These are phyloP conservation scores for Fusarium buharicum DNA, from an alignment of 2,329 filamentous ascomycete genomes.

Conservation along the genomic window DNA sequence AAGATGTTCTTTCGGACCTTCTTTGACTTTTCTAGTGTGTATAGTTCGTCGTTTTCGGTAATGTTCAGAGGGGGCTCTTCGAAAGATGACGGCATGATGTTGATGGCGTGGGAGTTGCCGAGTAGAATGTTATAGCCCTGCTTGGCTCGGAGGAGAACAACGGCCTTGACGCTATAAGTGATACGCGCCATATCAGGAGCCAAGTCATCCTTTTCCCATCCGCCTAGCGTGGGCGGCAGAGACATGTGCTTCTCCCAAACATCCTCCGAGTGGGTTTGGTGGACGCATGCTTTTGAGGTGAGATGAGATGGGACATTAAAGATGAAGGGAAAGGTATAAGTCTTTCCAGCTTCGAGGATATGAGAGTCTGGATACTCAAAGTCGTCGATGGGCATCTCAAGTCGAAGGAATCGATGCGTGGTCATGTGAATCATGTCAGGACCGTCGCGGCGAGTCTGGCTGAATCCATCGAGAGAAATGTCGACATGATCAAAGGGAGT, in stretches of 20 bases:
- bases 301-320: slow-evolving; percentile 42
- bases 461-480: slow-evolving; percentile 33
- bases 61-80: slow-evolving; percentile 40
- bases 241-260: slow-evolving; percentile 31
- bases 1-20: slow-evolving; percentile 40
- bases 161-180: slow-evolving; percentile 31
- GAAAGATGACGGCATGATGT: slow-evolving; percentile 35
- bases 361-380: slow-evolving; percentile 25
- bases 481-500: slow-evolving; percentile 32
- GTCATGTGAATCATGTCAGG: slow-evolving; percentile 35
- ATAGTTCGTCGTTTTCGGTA: slow-evolving; percentile 32
- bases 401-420: slow-evolving; percentile 37
- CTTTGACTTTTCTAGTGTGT: slow-evolving; percentile 28
- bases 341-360: slow-evolving; percentile 27
- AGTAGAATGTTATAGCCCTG: slow-evolving; percentile 8
- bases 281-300: slow-evolving; percentile 30
- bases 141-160: slow-evolving; percentile 13
- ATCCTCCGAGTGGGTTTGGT: slow-evolving; percentile 18
- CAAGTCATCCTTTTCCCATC: slow-evolving; percentile 41
- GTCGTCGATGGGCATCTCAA: slow-evolving; percentile 37
- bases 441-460: slow-evolving; percentile 36
- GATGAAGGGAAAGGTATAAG: slow-evolving; percentile 38
- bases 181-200: slow-evolving; percentile 28
- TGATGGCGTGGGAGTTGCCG: slow-evolving; percentile 30
- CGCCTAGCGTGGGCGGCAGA: slow-evolving; percentile 34